These are phyloP conservation scores for Astrothelium macrocarpum DNA, from an alignment of 495 filamentous ascomycete genomes.

Conservation along the genomic window DNA sequence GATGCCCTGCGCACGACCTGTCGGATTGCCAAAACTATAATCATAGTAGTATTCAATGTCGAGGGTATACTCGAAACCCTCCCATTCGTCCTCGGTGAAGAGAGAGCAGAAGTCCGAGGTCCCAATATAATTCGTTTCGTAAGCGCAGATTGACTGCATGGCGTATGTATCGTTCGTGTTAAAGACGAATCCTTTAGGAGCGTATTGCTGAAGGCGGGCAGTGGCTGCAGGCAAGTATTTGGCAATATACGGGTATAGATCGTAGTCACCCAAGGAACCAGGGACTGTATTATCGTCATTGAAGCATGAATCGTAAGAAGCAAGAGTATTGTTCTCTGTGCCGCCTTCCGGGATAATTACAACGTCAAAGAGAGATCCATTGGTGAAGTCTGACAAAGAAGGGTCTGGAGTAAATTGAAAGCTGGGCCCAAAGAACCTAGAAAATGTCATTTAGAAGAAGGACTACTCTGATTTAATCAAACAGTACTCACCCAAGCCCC, in stretches of 20 bases:
- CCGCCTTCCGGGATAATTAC: slow-evolving; percentile 40
- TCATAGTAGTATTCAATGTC: slow-evolving; percentile 36
- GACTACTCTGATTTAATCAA: not conserved
- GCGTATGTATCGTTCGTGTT: slow-evolving; percentile 36
- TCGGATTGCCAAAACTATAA: slow-evolving; percentile 33
- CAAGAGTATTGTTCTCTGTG: slow-evolving; percentile 43
- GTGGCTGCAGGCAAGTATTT: slow-evolving; percentile 29
- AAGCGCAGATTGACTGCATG: slow-evolving; percentile 37
- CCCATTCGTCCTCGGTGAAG: slow-evolving; percentile 35
- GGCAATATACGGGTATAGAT: slow-evolving; percentile 29
- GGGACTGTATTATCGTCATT: slow-evolving; percentile 22
- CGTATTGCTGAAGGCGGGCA: slow-evolving; percentile 27
- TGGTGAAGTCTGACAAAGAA: slow-evolving; percentile 20
- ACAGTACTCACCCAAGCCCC: slow-evolving; percentile 24
- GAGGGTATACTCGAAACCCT: slow-evolving; percentile 34
- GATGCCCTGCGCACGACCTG: slow-evolving; percentile 34
- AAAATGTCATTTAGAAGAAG: not conserved
- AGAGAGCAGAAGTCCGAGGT: slow-evolving; percentile 31
- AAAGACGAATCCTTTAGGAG: slow-evolving; percentile 29
- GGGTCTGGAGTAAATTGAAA: slow-evolving; percentile 25
- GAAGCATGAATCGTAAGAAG: slow-evolving; percentile 35
- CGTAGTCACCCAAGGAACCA: slow-evolving; percentile 28
- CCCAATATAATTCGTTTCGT: slow-evolving; percentile 31
- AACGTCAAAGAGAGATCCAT: slow-evolving; percentile 34
- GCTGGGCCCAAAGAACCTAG: slow-evolving; percentile 31